Conservation (phyloP, 1,284 basidiomycete species). For the Agaricales sp. region DNA sequence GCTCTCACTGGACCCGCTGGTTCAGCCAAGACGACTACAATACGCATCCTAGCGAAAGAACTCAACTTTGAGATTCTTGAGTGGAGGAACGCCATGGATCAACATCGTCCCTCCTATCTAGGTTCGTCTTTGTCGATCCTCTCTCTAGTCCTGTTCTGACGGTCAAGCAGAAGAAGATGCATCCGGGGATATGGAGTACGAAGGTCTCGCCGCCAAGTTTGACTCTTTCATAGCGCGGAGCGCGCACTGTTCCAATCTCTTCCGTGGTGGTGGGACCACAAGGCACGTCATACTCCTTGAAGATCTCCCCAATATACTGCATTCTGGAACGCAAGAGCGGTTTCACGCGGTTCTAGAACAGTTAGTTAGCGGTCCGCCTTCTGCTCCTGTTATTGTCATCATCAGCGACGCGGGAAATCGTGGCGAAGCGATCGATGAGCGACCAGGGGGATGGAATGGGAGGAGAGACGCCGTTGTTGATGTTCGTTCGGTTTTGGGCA, state of each 20-base stretch:
- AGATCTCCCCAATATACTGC: conserved; percentile 86
- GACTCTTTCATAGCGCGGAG: conserved; percentile 71
- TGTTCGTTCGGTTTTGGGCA: conserved; percentile 56
- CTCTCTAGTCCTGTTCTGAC: not conserved
- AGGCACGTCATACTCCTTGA: conserved; percentile 76
- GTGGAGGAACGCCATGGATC: conserved; percentile 64
- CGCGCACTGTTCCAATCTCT: conserved; percentile 50
- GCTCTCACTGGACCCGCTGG: conserved; percentile 86
- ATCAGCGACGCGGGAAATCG: conserved; percentile 76
- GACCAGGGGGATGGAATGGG: conserved; percentile 29
- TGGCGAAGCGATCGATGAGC: conserved; percentile 54
- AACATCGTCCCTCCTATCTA: conserved; percentile 16
- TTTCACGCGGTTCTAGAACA: conserved; percentile 69
- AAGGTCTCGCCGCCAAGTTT: conserved; percentile 66
- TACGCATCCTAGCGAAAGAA: conserved; percentile 69
- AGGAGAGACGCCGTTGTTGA: conserved; percentile 50
- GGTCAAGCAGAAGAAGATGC: conserved; percentile 4
- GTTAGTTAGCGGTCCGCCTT: conserved; percentile 33
- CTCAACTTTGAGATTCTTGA: conserved; percentile 78
- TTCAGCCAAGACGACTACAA: conserved; percentile 81
- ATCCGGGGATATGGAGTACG: conserved; percentile 31
- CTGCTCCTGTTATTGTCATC: conserved; percentile 72
- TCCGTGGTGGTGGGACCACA: conserved; percentile 19
- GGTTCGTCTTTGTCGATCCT: conserved; percentile 6
- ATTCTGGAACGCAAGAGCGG: conserved; percentile 57